Evolutionary conservation across 805 yeast species (phyloP).

Genomic region (Wickerhamiella domercqiae): DNA sequence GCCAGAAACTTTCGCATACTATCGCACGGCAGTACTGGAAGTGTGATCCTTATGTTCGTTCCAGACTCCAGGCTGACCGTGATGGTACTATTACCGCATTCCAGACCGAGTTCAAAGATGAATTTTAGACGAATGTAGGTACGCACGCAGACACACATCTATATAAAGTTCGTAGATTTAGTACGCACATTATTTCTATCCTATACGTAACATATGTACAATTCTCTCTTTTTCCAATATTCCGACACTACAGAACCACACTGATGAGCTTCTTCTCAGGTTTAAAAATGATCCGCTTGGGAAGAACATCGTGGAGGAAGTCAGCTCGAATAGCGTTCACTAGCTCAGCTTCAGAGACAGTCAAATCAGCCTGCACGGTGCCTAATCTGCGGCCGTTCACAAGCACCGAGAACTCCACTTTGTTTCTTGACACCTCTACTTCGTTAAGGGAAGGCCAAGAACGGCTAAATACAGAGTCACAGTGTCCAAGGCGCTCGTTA

Average conservation of each 20-base stretch:
- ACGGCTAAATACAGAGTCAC: slow-evolving; percentile 36
- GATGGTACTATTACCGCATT: slow-evolving; percentile 40
- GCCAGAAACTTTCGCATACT: slow-evolving; percentile 36
- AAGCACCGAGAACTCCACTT: slow-evolving; percentile 39
- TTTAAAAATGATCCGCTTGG: slow-evolving; percentile 11
- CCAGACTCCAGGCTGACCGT: slow-evolving; percentile 66
- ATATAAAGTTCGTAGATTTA: too few relatives aligned
- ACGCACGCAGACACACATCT: too few relatives aligned
- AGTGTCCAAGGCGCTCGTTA: slow-evolving; percentile 47
- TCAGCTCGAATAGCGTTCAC: slow-evolving; percentile 1
- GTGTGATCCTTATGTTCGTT: slow-evolving; percentile 71
- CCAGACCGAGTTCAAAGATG: slow-evolving; percentile 13
- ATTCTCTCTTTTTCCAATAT: too few relatives aligned
- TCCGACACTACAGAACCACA: too few relatives aligned
- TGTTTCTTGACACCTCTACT: slow-evolving; percentile 25
- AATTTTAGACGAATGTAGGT: slow-evolving; percentile 16
- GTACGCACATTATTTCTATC: too few relatives aligned
- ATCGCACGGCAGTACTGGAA: slow-evolving; percentile 48
- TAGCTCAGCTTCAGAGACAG: slow-evolving; percentile 7
- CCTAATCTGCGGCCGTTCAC: slow-evolving; percentile 47
- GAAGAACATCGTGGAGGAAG: neutral
- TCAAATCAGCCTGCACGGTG: slow-evolving; percentile 2
- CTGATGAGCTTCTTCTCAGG: slow-evolving; percentile 11
- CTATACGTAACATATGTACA: too few relatives aligned
- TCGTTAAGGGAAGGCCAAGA: slow-evolving; percentile 49